Evolutionary conservation across 1,284 basidiomycete species (phyloP), one percentile per base, ranked within the genome.

Genomic region (Microbotryum violaceum): DNA sequence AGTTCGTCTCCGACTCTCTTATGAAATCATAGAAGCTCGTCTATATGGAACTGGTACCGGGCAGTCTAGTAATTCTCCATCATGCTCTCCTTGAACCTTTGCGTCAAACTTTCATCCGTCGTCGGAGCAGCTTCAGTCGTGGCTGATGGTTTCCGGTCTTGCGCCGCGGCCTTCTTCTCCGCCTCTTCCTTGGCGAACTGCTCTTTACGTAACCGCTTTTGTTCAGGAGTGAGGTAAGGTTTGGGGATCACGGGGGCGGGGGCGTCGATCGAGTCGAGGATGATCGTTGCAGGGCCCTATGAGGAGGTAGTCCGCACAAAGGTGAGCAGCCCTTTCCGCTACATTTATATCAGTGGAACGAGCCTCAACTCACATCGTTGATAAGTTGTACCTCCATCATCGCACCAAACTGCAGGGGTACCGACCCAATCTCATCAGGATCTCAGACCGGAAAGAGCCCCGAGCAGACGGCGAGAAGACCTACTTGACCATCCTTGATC

Each of bases 301-400:
- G 23, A 16, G 14, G 2, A 10, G 9, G 18, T 7, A n/a, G 20
- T 46, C 6, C 14, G 31, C 18, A 44, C 5, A 18, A 45, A 44
- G 48, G 10, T 21, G 12, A 21, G 31, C 31, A 7, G 2, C 31
- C 31, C 9, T 31, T 31, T 10, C 31, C 31, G 31, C 31, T 10
- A 7, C 31, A 7, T 31, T 31, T 10, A 7, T 31, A 31, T 31
- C 7, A 31, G 31, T 9, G 31, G 31, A 31, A 31, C 7, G 31
- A 31, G 31, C 31, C 31, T 10, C 31, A 7, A 42, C 59, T 21
- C 27, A 67, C 70, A 33, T 71, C 70, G 58, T 70, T 71, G 1
- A 61, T 63, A 16, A 71, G 62, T 9, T 64, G 55, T 0, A 71
- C 69, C 14, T 70, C 61, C 70, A 71, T 70, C 70, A 70, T 71